Evolutionary conservation across 2,329 filamentous ascomycete genomes (phyloP), one percentile per base, ranked within the genome.

Genomic region (Ophiostoma ulmi): DNA sequence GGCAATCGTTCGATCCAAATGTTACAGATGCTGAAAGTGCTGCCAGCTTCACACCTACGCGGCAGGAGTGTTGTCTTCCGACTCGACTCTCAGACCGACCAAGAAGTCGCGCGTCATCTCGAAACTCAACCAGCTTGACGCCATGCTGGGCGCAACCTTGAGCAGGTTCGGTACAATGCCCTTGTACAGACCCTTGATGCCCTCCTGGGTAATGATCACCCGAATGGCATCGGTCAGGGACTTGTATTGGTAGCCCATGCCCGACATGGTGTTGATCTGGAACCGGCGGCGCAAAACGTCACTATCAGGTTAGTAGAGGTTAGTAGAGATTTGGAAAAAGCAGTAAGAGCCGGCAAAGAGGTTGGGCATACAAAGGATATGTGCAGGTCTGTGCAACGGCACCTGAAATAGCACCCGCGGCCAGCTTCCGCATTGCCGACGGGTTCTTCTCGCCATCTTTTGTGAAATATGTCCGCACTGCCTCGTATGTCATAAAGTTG

Each of bases 401-500:
- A 55, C 95, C 95, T n/a, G 94, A 97, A 69, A 98, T 88, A 17
- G 95, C 95, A 71, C 95, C 95, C 4, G 95, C 94, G 38, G 90
- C 86, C 61, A 99, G 84, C 78, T 98, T 99, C 70, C 94, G 89
- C 69, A 87, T 79, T 0, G 92, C 87, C 73, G 84, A 88, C 0
- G 95, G 95, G 75, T 97, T 92, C 77, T 91, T 87, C 73, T 97
- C 90, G 64, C 95, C 95, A 69, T 97, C 92, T 1, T 90, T 90
- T 0, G 95, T 99, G 75, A 99, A 85, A 75, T 90, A 90, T 76
- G 89, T 88, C 72, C 95, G 89, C 72, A 94, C 90, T 67, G 90
- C 90, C 80, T 99, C 95, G 80, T 99, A 99, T 6, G 92, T 93
- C 93, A 98, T 98, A 80, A 99, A 99, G 80, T 99, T 99, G 70